These are phyloP conservation scores for Aspergillus piperis DNA, from an alignment of 2,329 filamentous ascomycete genomes.

Conservation along the genomic window DNA sequence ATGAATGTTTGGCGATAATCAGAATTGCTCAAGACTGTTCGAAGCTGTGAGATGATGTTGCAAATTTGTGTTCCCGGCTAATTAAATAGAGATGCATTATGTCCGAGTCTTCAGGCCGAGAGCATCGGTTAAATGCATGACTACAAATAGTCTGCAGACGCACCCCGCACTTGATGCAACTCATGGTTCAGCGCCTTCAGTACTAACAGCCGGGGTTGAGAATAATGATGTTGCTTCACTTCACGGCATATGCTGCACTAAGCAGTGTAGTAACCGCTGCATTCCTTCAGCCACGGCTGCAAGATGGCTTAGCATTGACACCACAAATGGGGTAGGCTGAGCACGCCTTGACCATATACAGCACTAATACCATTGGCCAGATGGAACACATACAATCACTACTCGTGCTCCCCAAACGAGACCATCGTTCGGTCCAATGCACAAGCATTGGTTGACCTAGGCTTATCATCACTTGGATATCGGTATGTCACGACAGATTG, in stretches of 20 bases:
- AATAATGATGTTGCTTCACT: background rate
- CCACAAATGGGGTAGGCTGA: conserved; percentile 33
- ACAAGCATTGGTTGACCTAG: conserved; percentile 55
- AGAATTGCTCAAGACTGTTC: background rate
- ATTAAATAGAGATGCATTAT: background rate
- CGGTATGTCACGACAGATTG: conserved; percentile 60
- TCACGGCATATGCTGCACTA: background rate
- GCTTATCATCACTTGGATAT: conserved; percentile 57
- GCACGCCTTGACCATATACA: background rate
- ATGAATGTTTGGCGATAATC: background rate
- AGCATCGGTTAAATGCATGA: background rate
- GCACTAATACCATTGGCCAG: conserved; percentile 24
- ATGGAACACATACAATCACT: conserved; percentile 64
- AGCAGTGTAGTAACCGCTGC: background rate
- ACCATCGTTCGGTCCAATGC: conserved; percentile 55
- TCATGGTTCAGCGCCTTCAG: background rate
- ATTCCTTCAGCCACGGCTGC: conserved; percentile 12
- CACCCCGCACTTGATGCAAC: background rate
- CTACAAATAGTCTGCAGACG: background rate
- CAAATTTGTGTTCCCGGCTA: background rate
- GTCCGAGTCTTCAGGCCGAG: background rate
- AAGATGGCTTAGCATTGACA: conserved; percentile 30
- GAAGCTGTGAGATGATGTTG: no score
- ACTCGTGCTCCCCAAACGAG: conserved; percentile 53
- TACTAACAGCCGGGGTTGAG: background rate